Evolutionary conservation across 2,329 filamentous ascomycete species (phyloP).

Genomic region (Microascus cirrosus): DNA sequence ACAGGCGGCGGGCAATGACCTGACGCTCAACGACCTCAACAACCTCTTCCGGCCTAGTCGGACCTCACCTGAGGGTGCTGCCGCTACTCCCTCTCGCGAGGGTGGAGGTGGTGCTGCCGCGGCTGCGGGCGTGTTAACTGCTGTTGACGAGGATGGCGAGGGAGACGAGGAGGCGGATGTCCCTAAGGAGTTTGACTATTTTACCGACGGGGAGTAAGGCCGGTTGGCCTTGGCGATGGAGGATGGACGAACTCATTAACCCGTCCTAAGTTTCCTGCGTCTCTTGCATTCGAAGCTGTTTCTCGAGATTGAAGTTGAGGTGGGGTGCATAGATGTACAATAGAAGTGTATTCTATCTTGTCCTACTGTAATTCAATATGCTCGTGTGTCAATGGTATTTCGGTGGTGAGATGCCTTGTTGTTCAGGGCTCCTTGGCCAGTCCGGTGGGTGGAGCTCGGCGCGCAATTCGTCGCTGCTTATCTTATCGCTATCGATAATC

Average conservation of each 20-base stretch:
- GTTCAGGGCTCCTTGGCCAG: not conserved
- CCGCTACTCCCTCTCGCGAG: constrained; percentile 11
- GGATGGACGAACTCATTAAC: not conserved
- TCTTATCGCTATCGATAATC: not conserved
- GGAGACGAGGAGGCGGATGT: constrained; percentile 60
- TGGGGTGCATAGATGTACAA: constrained; percentile 3
- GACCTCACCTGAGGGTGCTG: constrained; percentile 7
- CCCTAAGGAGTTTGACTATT: constrained; percentile 69
- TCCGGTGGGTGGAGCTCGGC: not conserved
- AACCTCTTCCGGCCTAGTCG: constrained; percentile 5
- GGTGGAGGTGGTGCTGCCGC: constrained; percentile 39
- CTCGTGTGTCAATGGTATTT: not conserved
- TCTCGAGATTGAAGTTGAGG: not conserved
- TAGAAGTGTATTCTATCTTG: constrained; percentile 1
- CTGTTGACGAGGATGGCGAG: constrained; percentile 76
- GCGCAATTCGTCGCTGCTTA: not conserved
- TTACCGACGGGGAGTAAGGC: constrained; percentile 52
- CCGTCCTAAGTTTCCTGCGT: not conserved
- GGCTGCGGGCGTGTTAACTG: constrained; percentile 70
- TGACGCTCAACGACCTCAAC: constrained; percentile 13
- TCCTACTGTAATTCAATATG: not conserved
- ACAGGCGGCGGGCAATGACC: constrained; percentile 18
- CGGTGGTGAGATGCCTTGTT: not conserved
- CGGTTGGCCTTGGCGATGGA: not conserved
- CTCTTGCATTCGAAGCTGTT: not conserved